Evolutionary conservation across 2,329 filamentous ascomycete genomes (phyloP).

Genomic region (Clonostachys sp.): DNA sequence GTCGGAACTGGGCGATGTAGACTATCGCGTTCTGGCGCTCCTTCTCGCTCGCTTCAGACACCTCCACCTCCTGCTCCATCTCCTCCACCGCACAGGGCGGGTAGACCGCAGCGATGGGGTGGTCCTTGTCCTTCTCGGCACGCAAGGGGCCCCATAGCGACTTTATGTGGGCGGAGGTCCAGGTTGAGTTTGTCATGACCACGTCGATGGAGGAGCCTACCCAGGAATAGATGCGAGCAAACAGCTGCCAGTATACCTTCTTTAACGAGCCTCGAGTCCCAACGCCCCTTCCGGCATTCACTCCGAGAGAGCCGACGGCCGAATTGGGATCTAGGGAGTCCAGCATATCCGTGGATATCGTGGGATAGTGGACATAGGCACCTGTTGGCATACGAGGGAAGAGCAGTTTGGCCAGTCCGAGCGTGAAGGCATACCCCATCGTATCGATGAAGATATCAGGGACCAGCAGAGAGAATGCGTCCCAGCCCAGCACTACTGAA

Average conservation of each 20-base stretch:
- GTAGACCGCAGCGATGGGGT: slow-evolving; percentile 73
- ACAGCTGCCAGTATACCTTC: slow-evolving; percentile 79
- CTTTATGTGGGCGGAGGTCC: slow-evolving; percentile 83
- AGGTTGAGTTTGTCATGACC: slow-evolving; percentile 96
- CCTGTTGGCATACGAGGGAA: slow-evolving; percentile 79
- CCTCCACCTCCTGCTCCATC: slow-evolving; percentile 68
- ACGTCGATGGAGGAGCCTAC: slow-evolving; percentile 83
- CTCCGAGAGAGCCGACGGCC: slow-evolving; percentile 56
- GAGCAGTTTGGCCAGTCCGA: slow-evolving; percentile 76
- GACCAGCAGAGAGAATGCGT: slow-evolving; percentile 86
- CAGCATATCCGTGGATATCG: slow-evolving; percentile 97
- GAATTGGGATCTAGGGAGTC: slow-evolving; percentile 66
- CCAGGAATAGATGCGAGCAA: slow-evolving; percentile 76
- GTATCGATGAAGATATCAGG: slow-evolving; percentile 96
- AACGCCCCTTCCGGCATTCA: slow-evolving; percentile 78
- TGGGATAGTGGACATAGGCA: slow-evolving; percentile 96
- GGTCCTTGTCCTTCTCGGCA: slow-evolving; percentile 33
- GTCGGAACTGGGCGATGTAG: slow-evolving; percentile 96
- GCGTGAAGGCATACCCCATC: slow-evolving; percentile 93
- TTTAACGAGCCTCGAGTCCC: slow-evolving; percentile 70
- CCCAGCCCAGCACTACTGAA: slow-evolving; percentile 81
- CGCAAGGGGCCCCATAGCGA: slow-evolving; percentile 69
- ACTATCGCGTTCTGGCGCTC: slow-evolving; percentile 69
- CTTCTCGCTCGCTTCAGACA: slow-evolving; percentile 65
- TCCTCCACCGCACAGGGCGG: slow-evolving; percentile 89